These are phyloP conservation scores for Salix udensis DNA, from an alignment of 345 rosid species.

Conservation along the genomic window DNA sequence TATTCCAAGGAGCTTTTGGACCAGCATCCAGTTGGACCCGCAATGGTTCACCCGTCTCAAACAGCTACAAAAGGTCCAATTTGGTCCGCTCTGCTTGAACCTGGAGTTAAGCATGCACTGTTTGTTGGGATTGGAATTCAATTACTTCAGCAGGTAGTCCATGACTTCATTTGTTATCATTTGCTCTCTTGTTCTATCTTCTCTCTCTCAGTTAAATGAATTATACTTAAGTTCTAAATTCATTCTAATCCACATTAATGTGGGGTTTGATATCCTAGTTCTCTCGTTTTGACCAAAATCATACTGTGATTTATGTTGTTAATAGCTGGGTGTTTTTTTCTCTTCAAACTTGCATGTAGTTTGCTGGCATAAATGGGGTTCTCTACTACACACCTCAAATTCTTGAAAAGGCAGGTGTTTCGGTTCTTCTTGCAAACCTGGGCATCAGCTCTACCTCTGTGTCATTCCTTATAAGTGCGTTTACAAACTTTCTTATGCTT, in stretches of 20 bases:
- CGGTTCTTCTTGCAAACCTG: conserved; percentile 67
- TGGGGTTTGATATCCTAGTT: neutral
- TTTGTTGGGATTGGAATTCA: conserved; percentile 87
- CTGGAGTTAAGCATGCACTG: conserved; percentile 85
- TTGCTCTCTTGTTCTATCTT: neutral
- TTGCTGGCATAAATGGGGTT: conserved; percentile 93
- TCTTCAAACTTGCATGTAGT: conserved; percentile 40
- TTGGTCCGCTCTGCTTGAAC: conserved; percentile 82
- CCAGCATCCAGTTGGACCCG: conserved; percentile 25
- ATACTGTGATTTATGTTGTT: neutral
- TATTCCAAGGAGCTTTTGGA: conserved; percentile 20
- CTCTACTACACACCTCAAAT: conserved; percentile 98
- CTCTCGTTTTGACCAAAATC: neutral
- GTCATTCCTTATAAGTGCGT: conserved; percentile 85
- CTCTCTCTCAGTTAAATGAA: neutral
- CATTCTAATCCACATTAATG: neutral
- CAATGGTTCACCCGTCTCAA: conserved; percentile 37
- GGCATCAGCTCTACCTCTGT: conserved; percentile 77
- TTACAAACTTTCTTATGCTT: conserved; percentile 86
- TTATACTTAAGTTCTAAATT: neutral
- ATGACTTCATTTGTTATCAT: conserved; percentile 2
- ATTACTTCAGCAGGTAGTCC: conserved; percentile 80
- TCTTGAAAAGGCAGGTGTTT: conserved; percentile 87
- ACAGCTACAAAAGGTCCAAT: conserved; percentile 53
- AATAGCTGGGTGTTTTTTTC: neutral